These are phyloP conservation scores for Dissophora globulifera DNA, from an alignment of 192 early-diverging fungal genomes.

Conservation along the genomic window DNA sequence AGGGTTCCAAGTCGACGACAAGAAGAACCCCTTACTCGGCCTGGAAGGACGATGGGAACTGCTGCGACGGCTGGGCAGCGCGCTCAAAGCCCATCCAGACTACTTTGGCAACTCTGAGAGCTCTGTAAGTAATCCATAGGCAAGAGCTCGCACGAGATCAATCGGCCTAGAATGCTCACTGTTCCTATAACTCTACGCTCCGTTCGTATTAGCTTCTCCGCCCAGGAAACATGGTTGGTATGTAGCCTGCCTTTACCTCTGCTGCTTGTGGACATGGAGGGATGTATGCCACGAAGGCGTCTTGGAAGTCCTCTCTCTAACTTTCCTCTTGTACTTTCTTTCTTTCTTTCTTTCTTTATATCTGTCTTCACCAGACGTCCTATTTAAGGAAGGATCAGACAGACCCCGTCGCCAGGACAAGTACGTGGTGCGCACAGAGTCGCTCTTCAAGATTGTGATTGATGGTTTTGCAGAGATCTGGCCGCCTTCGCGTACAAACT, in stretches of 20 bases:
- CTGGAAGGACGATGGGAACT: constrained; percentile 79
- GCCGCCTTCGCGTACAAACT: constrained; percentile 81
- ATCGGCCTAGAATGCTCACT: too few relatives aligned
- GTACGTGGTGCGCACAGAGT: constrained; percentile 70
- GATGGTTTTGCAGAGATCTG: constrained; percentile 85
- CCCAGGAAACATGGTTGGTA: constrained; percentile 85
- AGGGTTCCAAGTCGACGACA: constrained; percentile 82
- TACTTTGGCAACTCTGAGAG: constrained; percentile 67
- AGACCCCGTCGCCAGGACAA: constrained; percentile 57
- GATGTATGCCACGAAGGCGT: too few relatives aligned
- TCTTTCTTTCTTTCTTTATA: too few relatives aligned
- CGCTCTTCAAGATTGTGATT: constrained; percentile 84
- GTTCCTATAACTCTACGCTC: background rate
- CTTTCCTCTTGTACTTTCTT: too few relatives aligned
- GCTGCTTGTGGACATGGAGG: too few relatives aligned
- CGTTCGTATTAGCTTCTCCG: constrained; percentile 56
- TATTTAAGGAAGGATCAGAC: constrained; percentile 67
- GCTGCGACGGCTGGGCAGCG: constrained; percentile 70
- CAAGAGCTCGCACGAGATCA: too few relatives aligned
- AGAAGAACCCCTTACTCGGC: constrained; percentile 82
- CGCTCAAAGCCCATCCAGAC: constrained; percentile 58
- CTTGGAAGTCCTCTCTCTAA: too few relatives aligned
- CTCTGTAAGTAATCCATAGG: constrained; percentile 47
- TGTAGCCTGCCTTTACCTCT: too few relatives aligned
- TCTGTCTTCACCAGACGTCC: too few relatives aligned